Conservation (phyloP, 345 rosid species). For the Aethionema arabicum region DNA sequence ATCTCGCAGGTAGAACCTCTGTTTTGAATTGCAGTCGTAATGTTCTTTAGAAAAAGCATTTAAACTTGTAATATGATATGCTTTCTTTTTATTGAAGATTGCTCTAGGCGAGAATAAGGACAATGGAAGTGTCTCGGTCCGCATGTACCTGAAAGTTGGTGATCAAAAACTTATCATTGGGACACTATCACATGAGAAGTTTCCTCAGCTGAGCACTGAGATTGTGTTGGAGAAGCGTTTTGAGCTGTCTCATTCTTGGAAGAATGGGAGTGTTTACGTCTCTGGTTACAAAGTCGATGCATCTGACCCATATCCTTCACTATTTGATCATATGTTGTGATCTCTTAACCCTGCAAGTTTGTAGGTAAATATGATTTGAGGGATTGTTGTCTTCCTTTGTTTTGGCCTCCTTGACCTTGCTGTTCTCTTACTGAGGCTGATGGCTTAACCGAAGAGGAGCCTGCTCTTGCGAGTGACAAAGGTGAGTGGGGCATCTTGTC, state of each 20-base stretch:
- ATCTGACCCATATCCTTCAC: slow-evolving; percentile 51
- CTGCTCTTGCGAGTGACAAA: slow-evolving; percentile 20
- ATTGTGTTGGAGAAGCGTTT: slow-evolving; percentile 53
- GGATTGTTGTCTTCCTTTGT: not conserved
- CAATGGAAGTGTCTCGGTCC: slow-evolving; percentile 41
- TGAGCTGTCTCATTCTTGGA: slow-evolving; percentile 68
- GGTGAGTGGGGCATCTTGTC: slow-evolving; percentile 30
- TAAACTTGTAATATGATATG: not conserved
- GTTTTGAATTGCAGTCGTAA: not conserved
- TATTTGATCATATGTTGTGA: not conserved
- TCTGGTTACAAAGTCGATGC: slow-evolving; percentile 52
- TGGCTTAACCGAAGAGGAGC: slow-evolving; percentile 19
- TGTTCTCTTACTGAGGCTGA: slow-evolving; percentile 32
- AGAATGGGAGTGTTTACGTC: slow-evolving; percentile 65
- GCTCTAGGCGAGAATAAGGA: slow-evolving; percentile 59
- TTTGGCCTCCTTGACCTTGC: slow-evolving; percentile 37
- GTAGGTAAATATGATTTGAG: slow-evolving; percentile 11
- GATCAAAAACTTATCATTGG: slow-evolving; percentile 59
- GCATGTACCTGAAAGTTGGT: slow-evolving; percentile 39
- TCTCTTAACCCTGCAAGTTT: not conserved
- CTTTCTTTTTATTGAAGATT: slow-evolving; percentile 42
- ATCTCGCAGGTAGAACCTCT: slow-evolving; percentile 53
- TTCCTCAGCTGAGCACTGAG: slow-evolving; percentile 62
- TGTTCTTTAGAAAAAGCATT: not conserved
- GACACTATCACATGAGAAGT: slow-evolving; percentile 56